phyloP scores from a whole-genome alignment of 164 flowering plant species.

The Chimonanthus salicifolius region DNA sequence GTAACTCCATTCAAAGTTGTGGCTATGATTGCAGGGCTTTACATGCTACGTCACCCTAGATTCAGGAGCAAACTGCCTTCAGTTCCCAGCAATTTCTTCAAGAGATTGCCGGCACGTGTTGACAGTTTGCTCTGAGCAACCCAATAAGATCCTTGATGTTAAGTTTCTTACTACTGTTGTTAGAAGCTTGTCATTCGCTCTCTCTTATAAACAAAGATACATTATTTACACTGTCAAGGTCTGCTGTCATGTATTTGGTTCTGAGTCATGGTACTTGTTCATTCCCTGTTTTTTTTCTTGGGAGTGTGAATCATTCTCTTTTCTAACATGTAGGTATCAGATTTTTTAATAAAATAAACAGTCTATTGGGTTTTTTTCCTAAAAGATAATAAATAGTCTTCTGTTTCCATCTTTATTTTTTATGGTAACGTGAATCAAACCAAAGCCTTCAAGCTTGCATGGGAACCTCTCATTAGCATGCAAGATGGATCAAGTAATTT shows the following conservation, averaged over 20 bases:
- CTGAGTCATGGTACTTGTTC: neutral
- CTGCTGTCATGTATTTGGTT: neutral
- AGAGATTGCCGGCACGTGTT: slow-evolving; percentile 49
- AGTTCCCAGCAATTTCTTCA: slow-evolving; percentile 68
- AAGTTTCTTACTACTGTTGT: neutral
- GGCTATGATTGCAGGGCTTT: slow-evolving; percentile 46
- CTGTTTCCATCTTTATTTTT: too few species aligned
- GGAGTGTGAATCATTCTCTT: too few species aligned
- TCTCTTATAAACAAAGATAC: neutral
- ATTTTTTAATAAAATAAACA: too few species aligned
- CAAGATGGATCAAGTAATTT: too few species aligned
- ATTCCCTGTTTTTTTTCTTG: neutral
- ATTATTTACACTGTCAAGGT: neutral
- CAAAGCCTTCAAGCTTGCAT: too few species aligned
- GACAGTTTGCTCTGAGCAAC: slow-evolving; percentile 41
- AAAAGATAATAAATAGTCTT: too few species aligned
- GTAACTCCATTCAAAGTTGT: slow-evolving; percentile 51
- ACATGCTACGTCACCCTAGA: slow-evolving; percentile 57
- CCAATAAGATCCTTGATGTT: neutral
- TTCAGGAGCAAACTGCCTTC: slow-evolving; percentile 65
- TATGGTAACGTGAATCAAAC: too few species aligned
- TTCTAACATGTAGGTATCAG: too few species aligned
- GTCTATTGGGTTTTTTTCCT: too few species aligned
- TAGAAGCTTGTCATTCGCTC: neutral
- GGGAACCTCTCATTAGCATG: too few species aligned